phyloP scores from a whole-genome alignment of 352 stramenopile species.

The Phytopythium kandeliae region DNA sequence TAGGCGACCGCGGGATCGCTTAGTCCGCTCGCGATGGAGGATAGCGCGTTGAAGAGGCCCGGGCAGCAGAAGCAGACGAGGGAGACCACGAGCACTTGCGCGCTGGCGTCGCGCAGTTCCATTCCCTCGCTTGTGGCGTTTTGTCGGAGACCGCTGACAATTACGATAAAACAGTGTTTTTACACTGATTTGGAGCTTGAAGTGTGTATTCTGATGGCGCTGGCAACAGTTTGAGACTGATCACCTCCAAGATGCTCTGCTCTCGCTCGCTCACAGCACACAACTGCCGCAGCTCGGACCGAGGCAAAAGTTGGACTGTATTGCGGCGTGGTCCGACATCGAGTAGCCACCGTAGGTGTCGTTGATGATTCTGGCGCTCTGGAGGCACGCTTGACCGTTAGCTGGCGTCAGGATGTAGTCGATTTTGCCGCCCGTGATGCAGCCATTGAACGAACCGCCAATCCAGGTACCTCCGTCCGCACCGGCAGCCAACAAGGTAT shows the following conservation, averaged over 20 bases:
- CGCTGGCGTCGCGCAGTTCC: not conserved
- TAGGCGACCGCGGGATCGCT: slow-evolving; percentile 32
- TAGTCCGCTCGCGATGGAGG: slow-evolving; percentile 35
- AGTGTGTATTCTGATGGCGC: not conserved
- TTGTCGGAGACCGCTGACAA: not conserved
- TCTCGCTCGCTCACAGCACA: not conserved
- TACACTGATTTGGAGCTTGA: not conserved
- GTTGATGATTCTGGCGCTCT: slow-evolving; percentile 27
- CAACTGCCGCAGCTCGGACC: slow-evolving; percentile 12
- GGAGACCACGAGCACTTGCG: slow-evolving; percentile 32
- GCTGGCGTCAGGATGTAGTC: slow-evolving; percentile 68
- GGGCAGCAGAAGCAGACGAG: slow-evolving; percentile 47
- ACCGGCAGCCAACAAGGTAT: slow-evolving; percentile 43
- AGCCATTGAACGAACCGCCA: slow-evolving; percentile 37
- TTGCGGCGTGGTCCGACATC: slow-evolving; percentile 56
- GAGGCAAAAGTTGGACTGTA: slow-evolving; percentile 58
- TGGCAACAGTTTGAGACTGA: not conserved
- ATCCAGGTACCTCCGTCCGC: slow-evolving; percentile 54
- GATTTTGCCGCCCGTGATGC: slow-evolving; percentile 28
- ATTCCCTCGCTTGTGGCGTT: not conserved
- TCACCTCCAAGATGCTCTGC: too few relatives aligned
- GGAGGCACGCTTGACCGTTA: slow-evolving; percentile 37
- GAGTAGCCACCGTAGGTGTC: slow-evolving; percentile 46
- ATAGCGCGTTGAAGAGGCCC: slow-evolving; percentile 51
- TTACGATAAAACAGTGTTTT: not conserved